Base-by-base conservation (phyloP, 139 green algal genomes). In the Chlorella sp. region DNA sequence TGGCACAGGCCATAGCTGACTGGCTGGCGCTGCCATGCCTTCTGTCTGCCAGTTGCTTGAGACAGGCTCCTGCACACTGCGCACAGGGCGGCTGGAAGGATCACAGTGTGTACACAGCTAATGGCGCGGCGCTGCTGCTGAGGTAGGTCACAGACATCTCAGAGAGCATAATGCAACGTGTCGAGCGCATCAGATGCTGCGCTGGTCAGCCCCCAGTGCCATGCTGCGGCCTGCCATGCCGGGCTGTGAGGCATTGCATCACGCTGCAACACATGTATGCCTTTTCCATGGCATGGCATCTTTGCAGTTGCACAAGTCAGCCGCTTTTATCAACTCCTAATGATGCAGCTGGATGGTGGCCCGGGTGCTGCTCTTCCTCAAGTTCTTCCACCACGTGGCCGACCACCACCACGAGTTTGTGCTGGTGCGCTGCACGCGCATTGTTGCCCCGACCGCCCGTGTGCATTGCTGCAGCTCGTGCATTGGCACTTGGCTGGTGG, bases 361-460 rank as follows among this genome's bases (percentile, higher is more conserved):
- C 28, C 78, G 86, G 30, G 73, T 88, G 16, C 28, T 85, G 69
- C 56, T 90, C n/a, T 88, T 90, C 36, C 28, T 87, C 38, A 83
- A 75, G 65, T 90, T 88, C 62, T 90, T 90, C 60, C 64, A 73
- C 9, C 82, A 88, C 46, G 74, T 81, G 36, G 84, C 30, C 22
- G 9, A 65, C 4, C 86, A 90, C 40, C 44, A 32, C 60, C n/a
- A 46, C 16, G 82, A 90, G 76, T 81, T 88, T 13, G 19, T 40
- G 34, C 56, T 80, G 48, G 54, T 85, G 73, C 77, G 75, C n/a
- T 73, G 24, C 60, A 36, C 11, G 11, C 51, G 14, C n/a, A n/a
- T n/a, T n/a, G 16, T 16, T 3, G 9, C 51, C 51, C 51, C 51
- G 9, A 2, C 24, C 51, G 16, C n/a, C n/a, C n/a, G n/a, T n/a